Base-by-base conservation (phyloP, 2,329 filamentous ascomycete genomes). In the Penicillium sp. region DNA sequence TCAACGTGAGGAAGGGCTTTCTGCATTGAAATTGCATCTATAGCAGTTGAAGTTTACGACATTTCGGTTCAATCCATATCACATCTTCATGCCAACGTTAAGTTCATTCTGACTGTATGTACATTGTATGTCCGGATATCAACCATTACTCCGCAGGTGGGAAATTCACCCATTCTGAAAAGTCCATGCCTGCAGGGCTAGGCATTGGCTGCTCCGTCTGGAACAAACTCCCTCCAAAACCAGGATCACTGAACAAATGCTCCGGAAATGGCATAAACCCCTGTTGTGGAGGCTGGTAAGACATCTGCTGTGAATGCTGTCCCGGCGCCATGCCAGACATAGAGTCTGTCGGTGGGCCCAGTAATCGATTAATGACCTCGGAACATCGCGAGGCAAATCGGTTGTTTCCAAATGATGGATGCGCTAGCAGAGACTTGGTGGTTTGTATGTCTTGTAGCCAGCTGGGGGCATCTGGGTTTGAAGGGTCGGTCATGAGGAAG, bases 401-500 rank as follows among this genome's bases (percentile, higher is more conserved):
- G 42, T 66, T 67, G 29, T 57, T 64, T 38, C 56, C 58, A 6
- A 67, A 49, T 0, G 63, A 61, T 5, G 62, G 62, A 33, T 64
- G 57, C 5, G 55, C 55, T n/a, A 68, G 50, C 3, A 68, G 61
- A 4, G 56, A 51, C 40, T 64, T 66, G 5, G 65, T 67, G 7
- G 61, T 59, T 44, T 64, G 61, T n/a, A 67, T 59, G 23, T 64
- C 62, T 32, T 60, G 60, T 9, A 64, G 53, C 62, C 62, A 65
- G 34, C 52, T 55, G 8, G 59, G 48, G 33, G 57, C 59, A 35
- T 64, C 60, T 1, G 59, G 49, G 32, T 56, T 63, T 11, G 60
- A 59, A 0, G 65, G 62, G 29, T 66, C 64, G 3, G 62, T 68
- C 57, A 66, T 65, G 18, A 70, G 53, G 37, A 65, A 63, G 32